A percentile compares a stretch with the other conserved stretches of the same genome.
These are phyloP conservation scores for Ceratopteris richardii DNA, from an alignment of 75 land plant genomes.

Conservation along the genomic window DNA sequence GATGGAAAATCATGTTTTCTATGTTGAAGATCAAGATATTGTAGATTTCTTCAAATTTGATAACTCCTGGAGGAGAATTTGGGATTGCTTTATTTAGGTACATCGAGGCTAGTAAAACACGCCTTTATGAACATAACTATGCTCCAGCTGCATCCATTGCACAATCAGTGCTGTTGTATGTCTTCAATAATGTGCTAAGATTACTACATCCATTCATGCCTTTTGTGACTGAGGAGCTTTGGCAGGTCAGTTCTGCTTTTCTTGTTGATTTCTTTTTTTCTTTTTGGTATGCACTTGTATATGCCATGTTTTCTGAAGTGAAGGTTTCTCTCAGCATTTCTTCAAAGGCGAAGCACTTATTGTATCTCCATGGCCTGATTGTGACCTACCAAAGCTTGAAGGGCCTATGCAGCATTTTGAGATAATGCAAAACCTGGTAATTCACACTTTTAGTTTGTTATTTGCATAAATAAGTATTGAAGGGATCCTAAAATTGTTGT, in stretches of 20 bases:
- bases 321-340: neutral
- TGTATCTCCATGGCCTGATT: slow-evolving; percentile 67
- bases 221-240: slow-evolving; percentile 88
- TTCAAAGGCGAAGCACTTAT: slow-evolving; percentile 48
- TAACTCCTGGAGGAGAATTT: too few relatives aligned
- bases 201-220: slow-evolving; percentile 98
- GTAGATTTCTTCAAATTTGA: too few relatives aligned
- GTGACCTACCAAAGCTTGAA: slow-evolving; percentile 50
- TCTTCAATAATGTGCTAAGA: slow-evolving; percentile 68
- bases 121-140: slow-evolving; percentile 48
- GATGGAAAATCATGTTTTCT: too few relatives aligned
- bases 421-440: slow-evolving; percentile 66
- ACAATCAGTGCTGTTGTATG: slow-evolving; percentile 71
- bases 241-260: slow-evolving; percentile 78
- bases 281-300: neutral
- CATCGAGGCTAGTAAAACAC: slow-evolving; percentile 94
- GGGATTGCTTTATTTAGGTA: slow-evolving; percentile 52
- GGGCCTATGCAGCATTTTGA: slow-evolving; percentile 59
- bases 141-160: slow-evolving; percentile 34
- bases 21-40: too few relatives aligned
- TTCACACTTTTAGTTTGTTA: neutral
- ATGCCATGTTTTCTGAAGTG: neutral
- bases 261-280: neutral
- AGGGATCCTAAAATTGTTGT: too few relatives aligned
- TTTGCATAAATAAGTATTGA: neutral